These are phyloP conservation scores for Cladosporium sp. DNA, from an alignment of 2,329 filamentous ascomycete genomes.

Conservation along the genomic window DNA sequence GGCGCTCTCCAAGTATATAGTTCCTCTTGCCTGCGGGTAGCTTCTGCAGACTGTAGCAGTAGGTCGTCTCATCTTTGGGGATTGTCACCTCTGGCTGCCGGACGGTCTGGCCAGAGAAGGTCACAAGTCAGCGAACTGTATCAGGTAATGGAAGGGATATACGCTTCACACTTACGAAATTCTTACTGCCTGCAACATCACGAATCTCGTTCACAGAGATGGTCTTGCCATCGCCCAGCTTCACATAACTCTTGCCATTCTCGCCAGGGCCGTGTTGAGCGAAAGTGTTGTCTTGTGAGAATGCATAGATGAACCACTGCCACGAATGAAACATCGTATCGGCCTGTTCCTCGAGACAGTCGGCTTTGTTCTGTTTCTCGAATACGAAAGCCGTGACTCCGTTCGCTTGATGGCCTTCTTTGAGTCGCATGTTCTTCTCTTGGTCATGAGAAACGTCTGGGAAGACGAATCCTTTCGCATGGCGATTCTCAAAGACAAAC, in stretches of 20 bases:
- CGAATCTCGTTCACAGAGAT: constrained; percentile 14
- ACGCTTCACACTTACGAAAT: constrained; percentile 7
- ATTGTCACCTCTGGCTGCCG: constrained; percentile 14
- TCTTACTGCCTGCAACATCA: constrained; percentile 13
- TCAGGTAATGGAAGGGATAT: too few relatives aligned
- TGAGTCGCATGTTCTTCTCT: constrained; percentile 18
- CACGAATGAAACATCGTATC: constrained; percentile 12
- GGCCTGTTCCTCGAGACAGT: constrained; percentile 15
- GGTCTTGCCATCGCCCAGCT: constrained; percentile 16
- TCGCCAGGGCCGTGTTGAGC: constrained; percentile 15
- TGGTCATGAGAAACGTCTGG: constrained; percentile 18
- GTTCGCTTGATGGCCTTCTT: constrained; percentile 15
- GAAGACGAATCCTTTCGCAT: constrained; percentile 16
- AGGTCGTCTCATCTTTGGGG: constrained; percentile 16
- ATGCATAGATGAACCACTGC: constrained; percentile 21
- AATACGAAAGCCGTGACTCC: constrained; percentile 19
- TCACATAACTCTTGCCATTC: constrained; percentile 19
- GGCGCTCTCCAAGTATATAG: constrained; percentile 16
- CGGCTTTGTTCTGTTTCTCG: constrained; percentile 19
- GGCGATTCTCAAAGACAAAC: constrained; percentile 19
- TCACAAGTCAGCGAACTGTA: too few relatives aligned
- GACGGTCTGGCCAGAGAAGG: too few relatives aligned
- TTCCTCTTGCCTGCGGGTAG: constrained; percentile 17
- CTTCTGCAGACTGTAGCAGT: constrained; percentile 20
- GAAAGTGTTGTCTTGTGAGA: constrained; percentile 17